Base-by-base conservation (phyloP, 2,329 filamentous ascomycete species). In the Hansfordia pulvinata region DNA sequence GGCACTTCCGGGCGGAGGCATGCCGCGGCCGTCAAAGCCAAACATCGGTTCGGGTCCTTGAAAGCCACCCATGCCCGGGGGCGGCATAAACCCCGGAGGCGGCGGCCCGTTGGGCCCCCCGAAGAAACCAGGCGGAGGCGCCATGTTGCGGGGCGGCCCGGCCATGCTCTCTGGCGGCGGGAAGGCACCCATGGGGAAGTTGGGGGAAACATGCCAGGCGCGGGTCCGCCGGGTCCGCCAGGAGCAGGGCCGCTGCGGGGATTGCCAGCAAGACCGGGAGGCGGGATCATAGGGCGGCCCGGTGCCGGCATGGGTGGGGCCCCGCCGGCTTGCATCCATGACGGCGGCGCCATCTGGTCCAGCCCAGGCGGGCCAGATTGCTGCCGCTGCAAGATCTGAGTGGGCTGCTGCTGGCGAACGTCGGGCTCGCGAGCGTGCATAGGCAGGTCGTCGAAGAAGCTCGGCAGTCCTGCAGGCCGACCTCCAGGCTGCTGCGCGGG, bases 341-440 rank as follows among this genome's bases (percentile, higher is more conserved):
- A 35, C 31, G 51, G 61, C 11, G 61, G 66, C 11, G 63, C 65
- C 52, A 76, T 64, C 39, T 69, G 64, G 23, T 74, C 70, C 20
- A 77, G 50, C 6, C 72, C 71, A 3, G 69, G 68, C 11, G 64
- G 65, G 1, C 61, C 64, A n/a, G n/a, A n/a, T n/a, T n/a, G n/a
- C n/a, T 68, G 69, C 5, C 71, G 66, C 47, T 76, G 71, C 13
- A 77, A 48, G 28, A 77, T 76, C 42, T 76, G 71, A 4, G 69
- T 74, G 4, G 69, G 69, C 36, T 69, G 66, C 30, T 59, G 60
- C 15, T 54, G 56, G 19, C 58, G 56, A 30, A 46, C 38, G 21
- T 70, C 64, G 14, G 49, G 51, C 16, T 70, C 62, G 10, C 51
- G 47, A 26, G 54, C 58, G 29, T 62, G 62, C 40, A 64, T 66